Evolutionary conservation across 2,329 filamentous ascomycete genomes (phyloP).

Genomic region (Hymenoscyphus infarciens): DNA sequence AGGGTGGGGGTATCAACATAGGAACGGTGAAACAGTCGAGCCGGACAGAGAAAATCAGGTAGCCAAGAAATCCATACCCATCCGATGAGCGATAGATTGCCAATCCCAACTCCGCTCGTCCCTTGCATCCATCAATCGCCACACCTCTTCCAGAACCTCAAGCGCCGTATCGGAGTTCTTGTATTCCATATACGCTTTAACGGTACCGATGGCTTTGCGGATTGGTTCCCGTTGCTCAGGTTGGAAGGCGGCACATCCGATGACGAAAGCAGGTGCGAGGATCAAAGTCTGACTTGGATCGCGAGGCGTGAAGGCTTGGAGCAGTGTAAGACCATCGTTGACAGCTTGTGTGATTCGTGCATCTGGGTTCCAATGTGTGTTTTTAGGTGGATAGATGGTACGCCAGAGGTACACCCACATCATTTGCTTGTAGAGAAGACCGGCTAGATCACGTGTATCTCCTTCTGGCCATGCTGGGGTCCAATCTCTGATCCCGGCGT

Average conservation of each 20-base stretch:
- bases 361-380: constrained; percentile 39
- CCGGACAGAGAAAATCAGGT: constrained; percentile 23
- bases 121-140: constrained; percentile 55
- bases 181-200: constrained; percentile 57
- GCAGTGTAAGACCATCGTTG: constrained; percentile 51
- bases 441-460: constrained; percentile 54
- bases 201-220: constrained; percentile 45
- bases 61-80: constrained; percentile 53
- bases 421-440: constrained; percentile 61
- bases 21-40: background rate
- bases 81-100: constrained; percentile 52
- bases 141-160: constrained; percentile 55
- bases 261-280: constrained; percentile 56
- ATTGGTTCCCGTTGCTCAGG: constrained; percentile 50
- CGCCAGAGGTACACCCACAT: constrained; percentile 62
- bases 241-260: constrained; percentile 58
- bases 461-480: constrained; percentile 57
- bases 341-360: constrained; percentile 51
- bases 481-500: constrained; percentile 72
- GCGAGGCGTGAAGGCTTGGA: constrained; percentile 53
- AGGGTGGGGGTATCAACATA: background rate
- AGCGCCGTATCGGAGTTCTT: constrained; percentile 53
- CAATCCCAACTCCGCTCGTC: constrained; percentile 62
- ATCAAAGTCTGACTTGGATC: constrained; percentile 59
- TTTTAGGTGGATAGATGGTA: constrained; percentile 55